Evolutionary conservation across 2,329 filamentous ascomycete genomes (phyloP).

Genomic region (Cadophora sp.): DNA sequence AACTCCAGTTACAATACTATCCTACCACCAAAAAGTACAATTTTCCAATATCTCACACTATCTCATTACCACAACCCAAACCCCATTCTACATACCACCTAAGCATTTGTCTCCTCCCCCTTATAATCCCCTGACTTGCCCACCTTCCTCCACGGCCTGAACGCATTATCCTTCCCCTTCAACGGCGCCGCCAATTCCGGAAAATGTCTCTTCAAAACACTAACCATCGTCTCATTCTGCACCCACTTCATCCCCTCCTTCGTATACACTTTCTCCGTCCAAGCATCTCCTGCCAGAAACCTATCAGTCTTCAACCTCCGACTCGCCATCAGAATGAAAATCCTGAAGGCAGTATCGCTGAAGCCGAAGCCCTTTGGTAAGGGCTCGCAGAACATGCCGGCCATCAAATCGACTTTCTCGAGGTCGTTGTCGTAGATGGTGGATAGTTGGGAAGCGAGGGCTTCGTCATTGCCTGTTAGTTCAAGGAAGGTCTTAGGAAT

Average conservation of each 20-base stretch:
- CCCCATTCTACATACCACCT: background rate
- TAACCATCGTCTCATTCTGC: constrained; percentile 25
- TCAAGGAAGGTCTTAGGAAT: constrained; percentile 27
- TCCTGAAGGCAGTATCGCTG: constrained; percentile 29
- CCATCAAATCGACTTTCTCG: constrained; percentile 27
- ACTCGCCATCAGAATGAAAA: constrained; percentile 32
- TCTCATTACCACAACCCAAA: background rate
- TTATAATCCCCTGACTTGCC: constrained; percentile 20
- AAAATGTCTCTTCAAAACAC: constrained; percentile 27
- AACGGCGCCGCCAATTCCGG: constrained; percentile 25
- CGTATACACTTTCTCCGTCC: constrained; percentile 27
- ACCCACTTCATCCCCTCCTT: constrained; percentile 30
- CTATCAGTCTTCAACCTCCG: constrained; percentile 29
- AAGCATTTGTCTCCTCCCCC: constrained; percentile 29
- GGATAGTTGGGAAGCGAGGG: constrained; percentile 19
- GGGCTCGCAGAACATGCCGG: constrained; percentile 27
- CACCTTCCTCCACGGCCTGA: constrained; percentile 29
- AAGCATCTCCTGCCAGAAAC: constrained; percentile 26
- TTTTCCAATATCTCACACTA: background rate
- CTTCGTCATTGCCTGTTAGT: constrained; percentile 22
- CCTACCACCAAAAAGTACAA: background rate
- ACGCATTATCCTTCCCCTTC: constrained; percentile 29
- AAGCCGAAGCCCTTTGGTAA: constrained; percentile 32
- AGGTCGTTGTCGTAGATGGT: constrained; percentile 24
- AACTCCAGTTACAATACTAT: background rate